These are phyloP conservation scores for Turritis glabra DNA, from an alignment of 345 rosid species.

Conservation along the genomic window DNA sequence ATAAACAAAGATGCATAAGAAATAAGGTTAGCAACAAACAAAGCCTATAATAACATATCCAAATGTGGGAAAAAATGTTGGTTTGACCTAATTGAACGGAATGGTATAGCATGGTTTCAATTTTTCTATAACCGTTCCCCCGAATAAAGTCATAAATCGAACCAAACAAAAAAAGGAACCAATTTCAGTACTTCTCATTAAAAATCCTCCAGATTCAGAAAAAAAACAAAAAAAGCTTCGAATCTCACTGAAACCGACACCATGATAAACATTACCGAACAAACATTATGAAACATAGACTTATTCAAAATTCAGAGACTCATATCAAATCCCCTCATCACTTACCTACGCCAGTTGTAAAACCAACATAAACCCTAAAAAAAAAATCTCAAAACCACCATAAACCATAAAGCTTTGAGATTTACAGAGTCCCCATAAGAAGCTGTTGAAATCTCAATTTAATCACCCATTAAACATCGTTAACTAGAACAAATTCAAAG, in stretches of 20 bases:
- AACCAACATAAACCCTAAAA: conserved; percentile 13
- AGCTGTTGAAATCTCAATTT: not conserved
- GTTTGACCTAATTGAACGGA: not conserved
- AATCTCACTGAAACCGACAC: too few relatives aligned
- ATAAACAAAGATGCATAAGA: not conserved
- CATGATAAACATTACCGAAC: too few relatives aligned
- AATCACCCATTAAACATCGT: not conserved
- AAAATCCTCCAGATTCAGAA: too few relatives aligned
- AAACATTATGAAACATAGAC: too few relatives aligned
- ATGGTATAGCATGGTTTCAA: not conserved
- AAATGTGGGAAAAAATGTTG: too few relatives aligned
- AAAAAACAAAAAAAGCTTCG: too few relatives aligned
- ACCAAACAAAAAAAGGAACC: not conserved
- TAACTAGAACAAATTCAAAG: not conserved
- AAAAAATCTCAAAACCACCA: not conserved
- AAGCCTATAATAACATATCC: not conserved
- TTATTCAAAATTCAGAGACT: not conserved
- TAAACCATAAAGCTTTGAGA: not conserved
- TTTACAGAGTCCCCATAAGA: not conserved
- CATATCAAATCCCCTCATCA: not conserved
- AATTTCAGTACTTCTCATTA: too few relatives aligned
- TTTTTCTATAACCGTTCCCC: too few relatives aligned
- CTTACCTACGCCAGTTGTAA: not conserved
- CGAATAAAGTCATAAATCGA: too few relatives aligned
- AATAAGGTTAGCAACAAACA: not conserved